Evolutionary conservation across 768 basidiomycete species (phyloP).

Genomic region (Daedalea quercina): DNA sequence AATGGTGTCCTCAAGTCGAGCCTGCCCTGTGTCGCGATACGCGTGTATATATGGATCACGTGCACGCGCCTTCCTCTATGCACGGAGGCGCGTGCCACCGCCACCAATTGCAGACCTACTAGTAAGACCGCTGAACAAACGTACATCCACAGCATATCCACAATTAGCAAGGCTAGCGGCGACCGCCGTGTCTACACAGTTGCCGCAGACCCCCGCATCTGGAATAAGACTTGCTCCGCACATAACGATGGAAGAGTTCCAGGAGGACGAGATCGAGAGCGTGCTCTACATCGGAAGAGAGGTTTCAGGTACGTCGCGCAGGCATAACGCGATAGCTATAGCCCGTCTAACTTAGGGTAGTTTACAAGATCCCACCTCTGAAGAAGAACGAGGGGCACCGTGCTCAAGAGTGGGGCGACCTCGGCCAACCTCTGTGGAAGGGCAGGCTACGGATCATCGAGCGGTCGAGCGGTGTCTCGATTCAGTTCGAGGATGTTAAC

Average conservation of each 20-base stretch:
- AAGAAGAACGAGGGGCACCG: conserved; percentile 85
- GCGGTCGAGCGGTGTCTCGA: conserved; percentile 54
- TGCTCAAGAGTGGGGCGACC: conserved; percentile 89
- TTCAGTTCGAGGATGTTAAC: conserved; percentile 75
- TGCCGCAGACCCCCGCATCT: not conserved
- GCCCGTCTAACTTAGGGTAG: conserved; percentile 35
- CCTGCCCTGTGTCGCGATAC: not conserved
- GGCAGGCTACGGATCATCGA: conserved; percentile 84
- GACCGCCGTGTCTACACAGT: too few species aligned
- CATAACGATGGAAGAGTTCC: conserved; percentile 42
- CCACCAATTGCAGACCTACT: not conserved
- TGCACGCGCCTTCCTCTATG: not conserved
- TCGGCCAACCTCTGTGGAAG: conserved; percentile 82
- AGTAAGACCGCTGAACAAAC: too few species aligned
- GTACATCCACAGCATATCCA: not conserved
- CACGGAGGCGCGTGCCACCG: not conserved
- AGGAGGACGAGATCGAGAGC: conserved; percentile 78
- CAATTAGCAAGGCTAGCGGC: too few species aligned
- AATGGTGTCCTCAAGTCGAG: not conserved
- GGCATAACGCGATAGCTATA: conserved; percentile 8
- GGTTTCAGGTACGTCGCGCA: conserved; percentile 61
- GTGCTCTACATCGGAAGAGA: conserved; percentile 87
- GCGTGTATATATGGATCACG: not conserved
- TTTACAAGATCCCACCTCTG: conserved; percentile 87
- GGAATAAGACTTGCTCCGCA: too few species aligned